Evolutionary conservation across 129 eudicot species (phyloP).

Genomic region (Tanacetum coccineum): DNA sequence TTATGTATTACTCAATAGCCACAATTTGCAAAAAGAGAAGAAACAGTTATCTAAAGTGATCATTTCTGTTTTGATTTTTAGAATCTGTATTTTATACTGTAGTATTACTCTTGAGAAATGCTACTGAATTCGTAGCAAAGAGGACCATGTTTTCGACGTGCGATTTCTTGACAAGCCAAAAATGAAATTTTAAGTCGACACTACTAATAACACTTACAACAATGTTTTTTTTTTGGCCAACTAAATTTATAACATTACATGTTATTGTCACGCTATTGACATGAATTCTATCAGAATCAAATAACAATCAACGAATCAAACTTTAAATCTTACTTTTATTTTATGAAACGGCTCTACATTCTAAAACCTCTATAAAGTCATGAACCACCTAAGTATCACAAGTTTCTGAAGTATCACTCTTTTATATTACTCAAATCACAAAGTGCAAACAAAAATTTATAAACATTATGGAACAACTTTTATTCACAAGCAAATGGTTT

Average conservation of each 20-base stretch:
- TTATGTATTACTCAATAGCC: conserved; percentile 14
- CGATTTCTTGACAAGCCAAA: not conserved
- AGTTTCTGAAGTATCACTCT: conserved; percentile 17
- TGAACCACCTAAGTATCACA: conserved; percentile 12
- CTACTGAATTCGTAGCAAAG: not conserved
- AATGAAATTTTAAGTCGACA: too few species aligned
- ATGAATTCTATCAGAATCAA: too few species aligned
- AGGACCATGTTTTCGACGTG: not conserved
- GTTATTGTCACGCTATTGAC: too few species aligned
- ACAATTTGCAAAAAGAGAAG: conserved; percentile 15
- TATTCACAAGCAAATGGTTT: conserved; percentile 17
- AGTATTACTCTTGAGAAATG: not conserved
- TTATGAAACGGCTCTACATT: not conserved
- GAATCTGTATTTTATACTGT: conserved; percentile 7
- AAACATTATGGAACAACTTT: conserved; percentile 19
- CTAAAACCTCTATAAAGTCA: conserved; percentile 19
- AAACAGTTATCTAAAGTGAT: conserved; percentile 17
- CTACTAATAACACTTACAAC: too few species aligned
- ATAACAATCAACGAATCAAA: too few species aligned
- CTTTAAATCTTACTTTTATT: too few species aligned
- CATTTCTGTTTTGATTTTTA: not conserved
- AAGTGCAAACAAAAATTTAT: not conserved
- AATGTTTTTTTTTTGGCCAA: too few species aligned
- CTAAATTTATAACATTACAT: too few species aligned
- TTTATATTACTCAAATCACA: not conserved